Evolutionary conservation across 1,284 basidiomycete genomes (phyloP).

Genomic region (Malassezia nana): DNA sequence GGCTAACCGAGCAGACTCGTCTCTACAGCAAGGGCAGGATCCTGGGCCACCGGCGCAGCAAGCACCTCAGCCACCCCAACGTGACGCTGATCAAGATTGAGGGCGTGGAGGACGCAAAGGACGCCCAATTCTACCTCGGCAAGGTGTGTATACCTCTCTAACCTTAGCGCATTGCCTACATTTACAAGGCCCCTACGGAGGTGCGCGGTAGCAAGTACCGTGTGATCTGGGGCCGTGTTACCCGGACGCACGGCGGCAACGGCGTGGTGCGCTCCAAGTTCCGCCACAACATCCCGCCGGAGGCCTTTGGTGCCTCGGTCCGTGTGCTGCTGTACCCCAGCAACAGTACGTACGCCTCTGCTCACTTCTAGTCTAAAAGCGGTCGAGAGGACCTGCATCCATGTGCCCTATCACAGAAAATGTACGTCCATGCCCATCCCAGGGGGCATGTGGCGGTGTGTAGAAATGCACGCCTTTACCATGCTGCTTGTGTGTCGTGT

Average conservation of each 20-base stretch:
- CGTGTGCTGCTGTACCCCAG: constrained; percentile 64
- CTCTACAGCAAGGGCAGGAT: constrained; percentile 95
- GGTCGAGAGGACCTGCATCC: constrained; percentile 4
- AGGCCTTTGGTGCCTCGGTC: constrained; percentile 85
- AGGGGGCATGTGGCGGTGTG: constrained; percentile 1
- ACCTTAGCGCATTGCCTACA: constrained; percentile 80
- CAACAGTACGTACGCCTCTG: constrained; percentile 21
- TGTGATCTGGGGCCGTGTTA: constrained; percentile 81
- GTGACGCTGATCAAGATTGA: constrained; percentile 92
- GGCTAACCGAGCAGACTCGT: constrained; percentile 50
- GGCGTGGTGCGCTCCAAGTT: constrained; percentile 98
- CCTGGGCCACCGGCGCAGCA: constrained; percentile 94
- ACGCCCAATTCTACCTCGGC: constrained; percentile 94
- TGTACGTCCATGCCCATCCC: background rate
- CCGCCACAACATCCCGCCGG: constrained; percentile 87
- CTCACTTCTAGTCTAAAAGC: constrained; percentile 16
- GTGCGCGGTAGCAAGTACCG: constrained; percentile 84
- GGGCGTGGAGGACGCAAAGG: constrained; percentile 84
- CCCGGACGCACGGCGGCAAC: constrained; percentile 58
- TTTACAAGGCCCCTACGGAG: constrained; percentile 90
- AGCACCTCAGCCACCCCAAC: constrained; percentile 89
- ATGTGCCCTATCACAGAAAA: constrained; percentile 14
- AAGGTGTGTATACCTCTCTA: constrained; percentile 60
- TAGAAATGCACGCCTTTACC: constrained; percentile 9
- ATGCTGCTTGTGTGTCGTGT: background rate